Evolutionary conservation across 2,329 filamentous ascomycete genomes (phyloP), one percentile per base, ranked within the genome.

Genomic region (Penicillium sp.): DNA sequence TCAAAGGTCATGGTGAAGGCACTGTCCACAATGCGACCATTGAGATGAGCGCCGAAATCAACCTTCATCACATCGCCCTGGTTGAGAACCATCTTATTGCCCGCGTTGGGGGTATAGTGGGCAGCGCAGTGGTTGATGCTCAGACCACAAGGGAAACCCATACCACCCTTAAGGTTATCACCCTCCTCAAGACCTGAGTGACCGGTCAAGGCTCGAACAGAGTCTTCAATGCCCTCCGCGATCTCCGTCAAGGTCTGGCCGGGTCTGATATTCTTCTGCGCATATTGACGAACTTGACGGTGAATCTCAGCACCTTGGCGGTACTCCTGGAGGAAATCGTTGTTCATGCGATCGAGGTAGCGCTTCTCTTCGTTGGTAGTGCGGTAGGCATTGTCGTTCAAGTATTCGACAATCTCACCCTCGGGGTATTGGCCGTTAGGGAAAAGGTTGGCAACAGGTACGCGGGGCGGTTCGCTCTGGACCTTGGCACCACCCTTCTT

Each of bases 241-340:
- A 95, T 93, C 72, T 92, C 87, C 2, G 87, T 91, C 69, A 96
- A 76, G 6, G 82, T 84, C 81, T 90, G 87, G 46, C 91, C 91
- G 0, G 91, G 91, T 78, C 89, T 89, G 69, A 94, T 89, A 68
- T 82, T 87, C 71, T 87, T 87, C 75, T 90, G 87, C 3, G 89
- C 90, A 82, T 89, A 92, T 73, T 91, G 87, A 49, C 91, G 87
- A 54, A 94, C 90, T 71, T 95, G 89, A 54, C 91, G 86, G 73
- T 96, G 91, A n/a, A 90, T 85, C 75, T 95, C 90, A n/a, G 90
- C 89, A 45, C 85, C 90, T 67, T 92, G 84, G 58, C 91, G 87
- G 73, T 92, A 95, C 68, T 95, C 90, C 57, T 82, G 80, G 50
- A 95, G 75, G 77, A 90, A 92, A 60, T 92, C 88, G 64, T 84